phyloP scores from a whole-genome alignment of 768 basidiomycete genomes.

The Guyanaporus albipodus region DNA sequence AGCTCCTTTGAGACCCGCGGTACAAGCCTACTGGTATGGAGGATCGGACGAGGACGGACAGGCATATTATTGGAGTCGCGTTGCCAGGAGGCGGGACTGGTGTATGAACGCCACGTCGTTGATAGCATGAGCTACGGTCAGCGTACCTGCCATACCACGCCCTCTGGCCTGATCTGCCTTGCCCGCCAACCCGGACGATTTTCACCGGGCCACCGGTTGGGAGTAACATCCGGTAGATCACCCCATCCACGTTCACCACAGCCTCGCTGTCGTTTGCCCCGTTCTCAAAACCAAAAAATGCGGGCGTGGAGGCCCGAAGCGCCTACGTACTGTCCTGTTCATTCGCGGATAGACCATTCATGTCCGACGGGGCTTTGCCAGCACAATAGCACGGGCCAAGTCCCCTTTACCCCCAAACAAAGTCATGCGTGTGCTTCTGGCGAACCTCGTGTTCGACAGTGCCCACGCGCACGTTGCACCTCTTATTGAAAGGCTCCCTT shows the following conservation, averaged over 20 bases:
- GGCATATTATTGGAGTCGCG: too few species aligned
- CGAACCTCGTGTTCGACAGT: conserved; percentile 24
- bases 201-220: not conserved
- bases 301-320: not conserved
- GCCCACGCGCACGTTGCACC: conserved; percentile 2
- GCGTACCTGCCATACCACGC: too few species aligned
- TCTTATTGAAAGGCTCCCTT: conserved; percentile 5
- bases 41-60: too few species aligned
- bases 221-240: not conserved
- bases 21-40: too few species aligned
- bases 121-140: too few species aligned
- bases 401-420: conserved; percentile 24
- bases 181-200: conserved; percentile 11
- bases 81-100: too few species aligned
- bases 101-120: conserved; percentile 7
- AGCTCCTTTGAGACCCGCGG: not conserved
- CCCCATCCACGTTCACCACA: too few species aligned
- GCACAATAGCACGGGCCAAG: not conserved
- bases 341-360: too few species aligned
- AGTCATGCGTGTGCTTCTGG: conserved; percentile 24
- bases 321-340: not conserved
- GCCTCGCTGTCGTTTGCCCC: too few species aligned
- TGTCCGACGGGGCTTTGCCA: too few species aligned
- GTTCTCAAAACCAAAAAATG: too few species aligned
- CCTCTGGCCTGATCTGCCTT: too few species aligned